Base-by-base conservation (phyloP, 805 yeast species). In the Kodamaea lidongshanica region DNA sequence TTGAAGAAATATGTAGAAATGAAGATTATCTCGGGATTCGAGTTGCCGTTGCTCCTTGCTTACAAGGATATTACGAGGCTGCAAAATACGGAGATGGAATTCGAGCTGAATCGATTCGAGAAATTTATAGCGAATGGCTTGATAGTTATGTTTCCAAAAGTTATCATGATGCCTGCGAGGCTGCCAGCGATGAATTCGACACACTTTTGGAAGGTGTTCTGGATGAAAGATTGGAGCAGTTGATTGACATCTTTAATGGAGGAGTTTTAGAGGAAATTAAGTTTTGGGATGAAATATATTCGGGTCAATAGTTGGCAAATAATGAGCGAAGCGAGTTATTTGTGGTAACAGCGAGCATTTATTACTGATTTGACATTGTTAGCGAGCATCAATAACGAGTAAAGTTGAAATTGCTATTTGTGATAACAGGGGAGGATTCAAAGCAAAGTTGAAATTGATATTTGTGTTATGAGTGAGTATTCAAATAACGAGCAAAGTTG, bases 41-140 rank as follows among this genome's bases (percentile, higher is more conserved):
- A 35, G 69, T 78, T 6, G 83, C 89, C 0, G 52, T 81, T 32
- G 71, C 85, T 6, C 92, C 94, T 1, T 83, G 94, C 51, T 54
- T 81, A 28, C 69, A 77, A 48, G 94, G 94, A 1, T 80, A 80
- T 48, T 70, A 70, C 19, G 64, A 70, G 27, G 86, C 87, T 2
- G 72, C 10, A 30, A 8, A 32, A 25, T 12, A 37, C 34, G n/a
- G 41, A 47, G 58, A 60, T 4, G 48, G 28, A 3, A 32, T 48
- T 14, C 30, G 34, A 2, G 13, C 39, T 6, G 27, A 37, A 15
- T 54, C 48, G 4, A 45, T 48, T 12, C 35, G 61, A 4, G 50
- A 57, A 2, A 48, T 55, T 6, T 68, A 67, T 42, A 41, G 40
- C 34, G 53, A 65, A 7, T 83, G 94, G 94, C 47, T 81, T 11